Evolutionary conservation across 176 grass and related monocot genomes (phyloP).

Genomic region (Oryza coarctata): DNA sequence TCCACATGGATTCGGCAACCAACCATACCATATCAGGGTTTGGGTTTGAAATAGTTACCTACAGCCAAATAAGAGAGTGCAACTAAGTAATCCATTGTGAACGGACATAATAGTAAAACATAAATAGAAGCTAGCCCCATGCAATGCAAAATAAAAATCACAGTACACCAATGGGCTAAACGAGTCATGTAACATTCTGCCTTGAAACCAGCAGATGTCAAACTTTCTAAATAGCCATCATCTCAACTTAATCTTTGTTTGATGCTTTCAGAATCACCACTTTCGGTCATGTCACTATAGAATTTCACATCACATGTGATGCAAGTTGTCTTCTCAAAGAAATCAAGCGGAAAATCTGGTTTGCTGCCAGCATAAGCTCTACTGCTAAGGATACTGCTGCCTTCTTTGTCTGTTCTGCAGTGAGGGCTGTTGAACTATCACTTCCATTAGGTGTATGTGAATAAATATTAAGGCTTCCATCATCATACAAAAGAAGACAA

Average conservation of each 20-base stretch:
- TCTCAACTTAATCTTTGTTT: conserved; percentile 83
- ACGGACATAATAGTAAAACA: conserved; percentile 16
- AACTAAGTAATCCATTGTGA: conserved; percentile 30
- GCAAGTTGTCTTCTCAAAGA: conserved; percentile 88
- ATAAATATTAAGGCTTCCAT: conserved; percentile 97
- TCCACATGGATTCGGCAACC: conserved; percentile 94
- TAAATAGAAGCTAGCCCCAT: conserved; percentile 13
- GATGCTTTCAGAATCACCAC: conserved; percentile 84
- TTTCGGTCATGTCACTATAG: conserved; percentile 76
- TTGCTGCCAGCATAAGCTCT: conserved; percentile 70
- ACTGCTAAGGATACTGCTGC: conserved; percentile 69
- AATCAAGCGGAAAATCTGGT: conserved; percentile 90
- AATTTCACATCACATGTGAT: conserved; percentile 84
- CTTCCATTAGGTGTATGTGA: conserved; percentile 63
- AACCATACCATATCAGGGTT: conserved; percentile 94
- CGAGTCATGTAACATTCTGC: conserved; percentile 41
- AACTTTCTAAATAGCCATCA: conserved; percentile 83
- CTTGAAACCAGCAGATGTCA: conserved; percentile 80
- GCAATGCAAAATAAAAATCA: conserved; percentile 16
- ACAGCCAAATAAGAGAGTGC: conserved; percentile 40
- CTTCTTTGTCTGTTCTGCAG: conserved; percentile 87
- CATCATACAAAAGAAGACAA: conserved; percentile 95
- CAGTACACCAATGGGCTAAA: conserved; percentile 1
- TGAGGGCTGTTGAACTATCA: conserved; percentile 48
- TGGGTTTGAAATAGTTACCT: conserved; percentile 82